phyloP scores from a whole-genome alignment of 768 basidiomycete genomes.

The Psilocybe sp. region DNA sequence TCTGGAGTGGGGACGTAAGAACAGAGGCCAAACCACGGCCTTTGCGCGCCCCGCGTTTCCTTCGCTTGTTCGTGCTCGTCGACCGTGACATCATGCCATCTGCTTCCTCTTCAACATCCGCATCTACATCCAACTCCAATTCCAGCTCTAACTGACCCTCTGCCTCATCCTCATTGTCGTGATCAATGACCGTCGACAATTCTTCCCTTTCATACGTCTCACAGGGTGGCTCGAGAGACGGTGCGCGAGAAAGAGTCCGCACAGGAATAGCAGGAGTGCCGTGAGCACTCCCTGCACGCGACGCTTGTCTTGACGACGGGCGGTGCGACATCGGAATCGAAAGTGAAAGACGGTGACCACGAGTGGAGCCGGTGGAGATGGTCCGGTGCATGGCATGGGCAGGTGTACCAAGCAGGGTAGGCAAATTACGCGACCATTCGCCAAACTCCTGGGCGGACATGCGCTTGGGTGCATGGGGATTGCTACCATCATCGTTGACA shows the following conservation, averaged over 20 bases:
- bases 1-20: constrained; percentile 11
- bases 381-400: constrained; percentile 53
- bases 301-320: constrained; percentile 66
- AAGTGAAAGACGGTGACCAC: constrained; percentile 61
- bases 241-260: constrained; percentile 61
- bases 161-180: constrained; percentile 47
- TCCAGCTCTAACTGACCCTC: constrained; percentile 39
- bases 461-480: constrained; percentile 36
- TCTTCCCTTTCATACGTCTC: constrained; percentile 44
- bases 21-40: constrained; percentile 55
- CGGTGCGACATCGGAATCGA: constrained; percentile 68
- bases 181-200: constrained; percentile 53
- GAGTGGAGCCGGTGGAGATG: constrained; percentile 57
- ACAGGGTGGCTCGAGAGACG: constrained; percentile 54
- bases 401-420: constrained; percentile 55
- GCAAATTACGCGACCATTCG: constrained; percentile 80
- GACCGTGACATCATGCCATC: constrained; percentile 50
- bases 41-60: constrained; percentile 84
- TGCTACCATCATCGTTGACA: constrained; percentile 53
- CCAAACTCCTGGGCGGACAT: constrained; percentile 85
- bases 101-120: no score
- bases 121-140: constrained; percentile 20
- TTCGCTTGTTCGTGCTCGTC: constrained; percentile 71
- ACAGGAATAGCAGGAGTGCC: constrained; percentile 52
- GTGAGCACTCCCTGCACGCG: constrained; percentile 39